These are phyloP conservation scores for Mycena rosella DNA, from an alignment of 768 basidiomycete species.

Conservation along the genomic window DNA sequence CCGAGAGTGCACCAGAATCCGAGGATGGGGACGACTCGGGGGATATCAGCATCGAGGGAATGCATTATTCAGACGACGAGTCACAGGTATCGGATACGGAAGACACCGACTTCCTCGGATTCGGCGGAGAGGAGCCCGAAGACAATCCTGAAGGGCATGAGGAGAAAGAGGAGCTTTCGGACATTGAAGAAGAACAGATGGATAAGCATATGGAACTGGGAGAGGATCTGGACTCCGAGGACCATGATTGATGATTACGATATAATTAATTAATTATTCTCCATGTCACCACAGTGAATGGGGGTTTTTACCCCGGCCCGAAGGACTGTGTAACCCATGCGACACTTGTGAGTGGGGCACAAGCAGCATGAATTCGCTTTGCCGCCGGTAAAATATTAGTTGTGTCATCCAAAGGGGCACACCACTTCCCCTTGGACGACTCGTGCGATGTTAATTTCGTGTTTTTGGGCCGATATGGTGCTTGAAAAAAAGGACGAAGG, in stretches of 20 bases:
- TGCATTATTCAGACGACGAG: slow-evolving; percentile 16
- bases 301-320: slow-evolving; percentile 1
- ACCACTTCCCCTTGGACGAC: not conserved
- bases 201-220: no score
- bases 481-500: not conserved
- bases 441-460: not conserved
- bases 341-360: not conserved
- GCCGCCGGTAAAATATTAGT: not conserved
- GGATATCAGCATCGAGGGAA: not conserved
- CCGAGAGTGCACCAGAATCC: no score
- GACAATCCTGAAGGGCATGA: not conserved
- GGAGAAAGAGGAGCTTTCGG: no score
- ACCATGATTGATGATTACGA: not conserved
- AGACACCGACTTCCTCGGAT: not conserved
- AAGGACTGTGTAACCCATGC: not conserved
- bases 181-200: no score
- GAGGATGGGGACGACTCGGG: no score
- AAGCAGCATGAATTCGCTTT: no score
- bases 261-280: not conserved
- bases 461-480: no score
- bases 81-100: not conserved
- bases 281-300: not conserved
- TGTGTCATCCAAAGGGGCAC: slow-evolving; percentile 7
- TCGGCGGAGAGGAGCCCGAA: not conserved
- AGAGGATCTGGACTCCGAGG: not conserved